Base-by-base conservation (phyloP, 805 yeast species). In the Candida saitoana region DNA sequence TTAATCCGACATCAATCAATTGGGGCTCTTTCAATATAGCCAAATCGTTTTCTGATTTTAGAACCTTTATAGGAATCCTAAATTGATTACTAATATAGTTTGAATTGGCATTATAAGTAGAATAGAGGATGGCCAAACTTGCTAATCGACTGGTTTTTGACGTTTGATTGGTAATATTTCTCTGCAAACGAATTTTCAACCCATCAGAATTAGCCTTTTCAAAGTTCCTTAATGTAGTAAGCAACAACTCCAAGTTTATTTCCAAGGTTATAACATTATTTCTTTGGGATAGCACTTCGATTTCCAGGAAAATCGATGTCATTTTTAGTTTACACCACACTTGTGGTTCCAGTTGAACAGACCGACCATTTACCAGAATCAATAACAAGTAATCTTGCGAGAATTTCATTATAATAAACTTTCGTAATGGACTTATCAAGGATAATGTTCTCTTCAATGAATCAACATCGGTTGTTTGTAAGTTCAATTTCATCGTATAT, bases 61-160 rank as follows among this genome's bases (percentile, higher is more conserved):
- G 53, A 33, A 86, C 65, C 49, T 80, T 67, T 1, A 86, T 86
- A 0, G 95, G 91, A 15, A 90, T 76, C 39, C 79, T 78, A 51
- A 82, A 80, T 5, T 85, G 74, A 52, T 84, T 88, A 46, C 75
- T 73, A 14, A 86, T 71, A 2, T 76, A 63, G 18, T 74, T 71
- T 7, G 72, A 40, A 59, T 57, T 39, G 58, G 56, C 27, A 58
- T 65, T 51, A 58, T 60, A 62, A 46, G 78, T 80, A 15, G 76
- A 70, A 52, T 79, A 82, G 48, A 69, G 71, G 12, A 84, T 49
- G 0, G 80, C 78, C 41, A 84, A 60, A 17, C 76, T 71, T 1
- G 84, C 82, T 1, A 70, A 61, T 36, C 74, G 50, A 24, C 72
- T 65, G 30, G 62, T 59, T 16, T 55, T 51, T 11, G 46, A 41